A percentile compares a stretch with the other conserved stretches of the same genome.
Conservation (phyloP, 2,329 filamentous ascomycete genomes). For the Lecanicillium sp. region DNA sequence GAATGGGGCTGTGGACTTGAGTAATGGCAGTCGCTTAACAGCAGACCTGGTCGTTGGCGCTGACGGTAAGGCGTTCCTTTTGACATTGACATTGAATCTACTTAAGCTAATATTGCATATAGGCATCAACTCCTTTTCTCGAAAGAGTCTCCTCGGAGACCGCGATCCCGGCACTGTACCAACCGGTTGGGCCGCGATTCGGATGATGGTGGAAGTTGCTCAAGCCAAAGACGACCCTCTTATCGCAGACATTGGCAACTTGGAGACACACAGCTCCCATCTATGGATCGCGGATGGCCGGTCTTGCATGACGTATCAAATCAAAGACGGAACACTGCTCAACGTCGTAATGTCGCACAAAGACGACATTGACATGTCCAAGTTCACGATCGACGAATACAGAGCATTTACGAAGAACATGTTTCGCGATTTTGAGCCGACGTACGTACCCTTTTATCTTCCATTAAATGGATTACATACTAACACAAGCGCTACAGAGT, state of each 20-base stretch:
- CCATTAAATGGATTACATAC: not conserved
- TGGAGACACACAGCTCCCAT: conserved; percentile 13
- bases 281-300: conserved; percentile 33
- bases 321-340: conserved; percentile 33
- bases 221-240: conserved; percentile 30
- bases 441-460: not conserved
- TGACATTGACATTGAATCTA: not conserved
- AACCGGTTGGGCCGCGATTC: conserved; percentile 35
- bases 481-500: conserved; percentile 5
- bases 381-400: conserved; percentile 12
- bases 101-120: not conserved
- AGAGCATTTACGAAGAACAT: conserved; percentile 4
- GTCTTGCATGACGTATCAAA: conserved; percentile 40
- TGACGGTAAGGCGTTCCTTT: conserved; percentile 23
- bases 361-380: conserved; percentile 22
- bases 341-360: conserved; percentile 39
- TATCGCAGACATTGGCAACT: conserved; percentile 29
- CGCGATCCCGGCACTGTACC: conserved; percentile 15
- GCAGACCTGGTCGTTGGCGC: conserved; percentile 30
- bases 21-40: conserved; percentile 18
- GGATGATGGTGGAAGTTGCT: conserved; percentile 32
- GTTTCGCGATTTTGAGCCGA: conserved; percentile 10
- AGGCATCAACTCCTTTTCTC: conserved; percentile 25
- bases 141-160: conserved; percentile 16
- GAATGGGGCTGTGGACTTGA: conserved; percentile 18